phyloP scores from a whole-genome alignment of 768 basidiomycete species.

The Boletus speciosus region DNA sequence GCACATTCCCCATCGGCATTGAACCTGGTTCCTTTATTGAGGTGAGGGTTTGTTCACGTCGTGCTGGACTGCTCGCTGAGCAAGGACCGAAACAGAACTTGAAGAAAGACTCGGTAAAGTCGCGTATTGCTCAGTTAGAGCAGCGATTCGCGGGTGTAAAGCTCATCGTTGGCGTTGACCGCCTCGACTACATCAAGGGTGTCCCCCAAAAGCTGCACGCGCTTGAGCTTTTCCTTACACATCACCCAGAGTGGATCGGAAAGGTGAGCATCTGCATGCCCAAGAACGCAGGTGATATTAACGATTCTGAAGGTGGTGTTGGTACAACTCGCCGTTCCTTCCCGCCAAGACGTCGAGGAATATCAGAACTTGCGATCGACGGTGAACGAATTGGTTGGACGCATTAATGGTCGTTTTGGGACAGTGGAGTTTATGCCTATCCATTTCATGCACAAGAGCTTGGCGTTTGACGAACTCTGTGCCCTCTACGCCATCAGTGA shows the following conservation, averaged over 20 bases:
- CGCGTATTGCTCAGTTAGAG: slow-evolving; percentile 77
- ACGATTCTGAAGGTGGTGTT: slow-evolving; percentile 69
- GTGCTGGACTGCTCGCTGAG: slow-evolving; percentile 1
- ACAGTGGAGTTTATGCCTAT: slow-evolving; percentile 99
- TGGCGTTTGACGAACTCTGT: slow-evolving; percentile 91
- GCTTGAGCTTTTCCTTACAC: slow-evolving; percentile 91
- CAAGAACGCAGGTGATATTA: not conserved
- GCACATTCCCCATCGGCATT: slow-evolving; percentile 99
- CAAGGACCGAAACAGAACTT: slow-evolving; percentile 54
- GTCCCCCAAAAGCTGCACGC: slow-evolving; percentile 98
- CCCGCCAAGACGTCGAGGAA: slow-evolving; percentile 97
- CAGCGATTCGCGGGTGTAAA: slow-evolving; percentile 92
- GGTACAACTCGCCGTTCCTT: slow-evolving; percentile 95
- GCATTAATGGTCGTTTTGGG: slow-evolving; percentile 98
- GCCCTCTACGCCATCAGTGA: slow-evolving; percentile 98
- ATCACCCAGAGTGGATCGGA: slow-evolving; percentile 99
- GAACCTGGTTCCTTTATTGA: slow-evolving; percentile 91
- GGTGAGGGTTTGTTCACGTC: slow-evolving; percentile 35
- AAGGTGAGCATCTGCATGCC: slow-evolving; percentile 51
- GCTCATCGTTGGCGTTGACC: slow-evolving; percentile 97
- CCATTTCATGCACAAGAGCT: slow-evolving; percentile 97
- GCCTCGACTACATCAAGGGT: slow-evolving; percentile 99
- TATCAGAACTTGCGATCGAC: slow-evolving; percentile 96
- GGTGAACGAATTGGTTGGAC: slow-evolving; percentile 96
- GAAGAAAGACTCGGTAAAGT: slow-evolving; percentile 72